Conservation (phyloP, 2,329 filamentous ascomycete species). For the Didymella keratinophila region DNA sequence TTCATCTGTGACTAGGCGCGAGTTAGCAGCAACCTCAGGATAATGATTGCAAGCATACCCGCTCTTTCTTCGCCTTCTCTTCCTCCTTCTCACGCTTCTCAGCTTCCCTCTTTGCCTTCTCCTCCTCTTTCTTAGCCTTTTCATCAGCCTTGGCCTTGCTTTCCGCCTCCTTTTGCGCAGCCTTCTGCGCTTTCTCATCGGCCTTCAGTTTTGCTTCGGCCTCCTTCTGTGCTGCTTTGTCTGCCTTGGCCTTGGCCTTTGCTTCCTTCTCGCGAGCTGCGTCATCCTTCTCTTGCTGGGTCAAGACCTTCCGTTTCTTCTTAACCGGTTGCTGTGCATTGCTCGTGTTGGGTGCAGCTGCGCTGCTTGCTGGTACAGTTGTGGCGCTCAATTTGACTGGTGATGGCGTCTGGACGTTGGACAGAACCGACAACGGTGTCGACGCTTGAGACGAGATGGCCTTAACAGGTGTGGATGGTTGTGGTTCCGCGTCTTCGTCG, state of each 20-base stretch:
- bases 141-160: slow-evolving; percentile 51
- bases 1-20: slow-evolving; percentile 49
- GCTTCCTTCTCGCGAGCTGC: slow-evolving; percentile 50
- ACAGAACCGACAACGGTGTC: slow-evolving; percentile 43
- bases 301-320: slow-evolving; percentile 55
- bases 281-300: slow-evolving; percentile 53
- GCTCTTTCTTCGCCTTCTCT: slow-evolving; percentile 51
- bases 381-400: slow-evolving; percentile 28
- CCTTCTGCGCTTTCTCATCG: slow-evolving; percentile 47
- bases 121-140: slow-evolving; percentile 52
- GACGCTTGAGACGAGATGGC: slow-evolving; percentile 38
- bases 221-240: slow-evolving; percentile 47
- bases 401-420: slow-evolving; percentile 44
- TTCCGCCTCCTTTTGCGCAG: slow-evolving; percentile 46
- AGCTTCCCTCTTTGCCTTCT: slow-evolving; percentile 50
- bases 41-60: slow-evolving; percentile 42
- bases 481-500: slow-evolving; percentile 39
- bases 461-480: slow-evolving; percentile 41
- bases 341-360: slow-evolving; percentile 18
- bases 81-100: slow-evolving; percentile 50
- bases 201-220: slow-evolving; percentile 48
- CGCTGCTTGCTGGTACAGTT: slow-evolving; percentile 28
- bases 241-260: slow-evolving; percentile 47
- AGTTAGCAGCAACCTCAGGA: slow-evolving; percentile 32
- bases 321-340: slow-evolving; percentile 50